phyloP scores from a whole-genome alignment of 2,329 filamentous ascomycete genomes.

The Colletotrichum melonis region DNA sequence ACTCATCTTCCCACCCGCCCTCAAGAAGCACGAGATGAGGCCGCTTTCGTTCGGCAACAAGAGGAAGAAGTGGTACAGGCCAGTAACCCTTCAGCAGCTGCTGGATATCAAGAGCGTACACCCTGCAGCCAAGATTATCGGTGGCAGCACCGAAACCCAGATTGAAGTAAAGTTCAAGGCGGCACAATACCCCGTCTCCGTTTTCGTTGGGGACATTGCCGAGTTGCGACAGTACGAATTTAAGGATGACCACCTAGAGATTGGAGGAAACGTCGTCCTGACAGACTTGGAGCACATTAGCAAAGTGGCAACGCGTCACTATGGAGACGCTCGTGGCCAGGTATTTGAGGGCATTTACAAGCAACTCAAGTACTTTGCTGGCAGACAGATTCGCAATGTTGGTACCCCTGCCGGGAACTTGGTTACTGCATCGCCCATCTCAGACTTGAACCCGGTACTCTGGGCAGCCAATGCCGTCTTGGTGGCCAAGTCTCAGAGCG shows the following conservation, averaged over 20 bases:
- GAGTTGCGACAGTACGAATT: conserved; percentile 87
- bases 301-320: conserved; percentile 81
- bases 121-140: conserved; percentile 92
- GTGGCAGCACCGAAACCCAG: conserved; percentile 95
- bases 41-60: conserved; percentile 94
- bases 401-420: conserved; percentile 95
- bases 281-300: conserved; percentile 92
- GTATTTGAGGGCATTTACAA: conserved; percentile 93
- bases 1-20: conserved; percentile 89
- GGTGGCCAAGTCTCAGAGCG: conserved; percentile 79
- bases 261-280: conserved; percentile 92
- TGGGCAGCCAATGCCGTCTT: conserved; percentile 87
- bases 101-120: conserved; percentile 90
- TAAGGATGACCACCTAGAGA: conserved; percentile 83
- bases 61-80: conserved; percentile 92
- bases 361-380: conserved; percentile 94
- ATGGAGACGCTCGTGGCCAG: conserved; percentile 78
- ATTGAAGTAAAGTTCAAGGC: conserved; percentile 99
- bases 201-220: conserved; percentile 92
- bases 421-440: conserved; percentile 94
- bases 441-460: conserved; percentile 93
- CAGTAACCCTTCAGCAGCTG: conserved; percentile 86
- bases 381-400: conserved; percentile 96
- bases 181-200: conserved; percentile 87
- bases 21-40: conserved; percentile 85